Evolutionary conservation across 1,284 basidiomycete genomes (phyloP).

Genomic region (Chondrostereum purpureum): DNA sequence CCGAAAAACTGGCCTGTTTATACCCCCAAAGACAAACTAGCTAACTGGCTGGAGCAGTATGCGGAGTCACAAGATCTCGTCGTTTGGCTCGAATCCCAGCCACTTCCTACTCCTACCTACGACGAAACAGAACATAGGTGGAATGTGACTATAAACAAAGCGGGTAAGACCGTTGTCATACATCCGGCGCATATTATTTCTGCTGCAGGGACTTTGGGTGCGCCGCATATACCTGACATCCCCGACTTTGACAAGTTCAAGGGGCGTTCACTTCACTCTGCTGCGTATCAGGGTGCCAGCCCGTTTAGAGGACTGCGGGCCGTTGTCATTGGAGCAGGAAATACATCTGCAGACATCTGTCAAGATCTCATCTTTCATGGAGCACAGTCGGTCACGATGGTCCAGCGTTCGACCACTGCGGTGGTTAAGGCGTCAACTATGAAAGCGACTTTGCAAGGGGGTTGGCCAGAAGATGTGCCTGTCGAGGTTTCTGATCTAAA

Average conservation of each 20-base stretch:
- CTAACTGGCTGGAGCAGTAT: conserved; percentile 33
- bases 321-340: conserved; percentile 35
- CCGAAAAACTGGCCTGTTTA: conserved; percentile 31
- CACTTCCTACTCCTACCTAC: conserved; percentile 22
- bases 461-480: conserved; percentile 36
- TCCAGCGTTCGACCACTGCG: conserved; percentile 33
- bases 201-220: conserved; percentile 30
- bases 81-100: conserved; percentile 27
- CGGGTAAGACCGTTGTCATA: conserved; percentile 21
- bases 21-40: conserved; percentile 31
- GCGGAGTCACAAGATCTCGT: conserved; percentile 27
- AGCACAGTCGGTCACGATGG: conserved; percentile 30
- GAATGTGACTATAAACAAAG: conserved; percentile 23
- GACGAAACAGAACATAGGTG: conserved; percentile 24
- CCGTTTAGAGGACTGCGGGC: conserved; percentile 26
- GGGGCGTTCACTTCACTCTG: conserved; percentile 26
- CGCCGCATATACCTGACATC: conserved; percentile 24
- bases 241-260: conserved; percentile 21
- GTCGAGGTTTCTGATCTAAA: conserved; percentile 40
- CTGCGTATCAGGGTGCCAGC: conserved; percentile 21
- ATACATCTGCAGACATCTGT: conserved; percentile 31
- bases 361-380: conserved; percentile 27
- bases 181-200: conserved; percentile 30
- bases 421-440: conserved; percentile 27
- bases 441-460: conserved; percentile 16